Evolutionary conservation across 2,329 filamentous ascomycete genomes (phyloP).

Genomic region (Didymella sp.): DNA sequence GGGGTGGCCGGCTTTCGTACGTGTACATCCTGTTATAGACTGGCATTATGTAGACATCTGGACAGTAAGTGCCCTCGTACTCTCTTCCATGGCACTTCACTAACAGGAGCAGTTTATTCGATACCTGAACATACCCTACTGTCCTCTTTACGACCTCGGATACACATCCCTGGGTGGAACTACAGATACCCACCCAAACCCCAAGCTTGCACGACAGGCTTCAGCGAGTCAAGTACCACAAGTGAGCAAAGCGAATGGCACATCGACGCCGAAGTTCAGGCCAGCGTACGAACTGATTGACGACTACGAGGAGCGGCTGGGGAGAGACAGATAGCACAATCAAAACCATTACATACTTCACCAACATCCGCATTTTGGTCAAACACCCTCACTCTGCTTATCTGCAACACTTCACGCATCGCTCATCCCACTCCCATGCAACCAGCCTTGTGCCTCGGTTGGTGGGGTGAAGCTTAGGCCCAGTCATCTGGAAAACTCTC

Average conservation of each 20-base stretch:
- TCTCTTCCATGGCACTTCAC: not conserved
- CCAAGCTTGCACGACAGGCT: slow-evolving; percentile 56
- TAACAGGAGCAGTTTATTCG: slow-evolving; percentile 70
- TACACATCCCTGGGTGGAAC: slow-evolving; percentile 94
- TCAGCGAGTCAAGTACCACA: slow-evolving; percentile 29
- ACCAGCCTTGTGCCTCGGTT: not conserved
- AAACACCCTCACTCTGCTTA: not conserved
- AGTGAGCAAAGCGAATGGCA: slow-evolving; percentile 21
- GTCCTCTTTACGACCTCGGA: slow-evolving; percentile 82
- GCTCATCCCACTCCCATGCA: not conserved
- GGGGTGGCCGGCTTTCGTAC: slow-evolving; percentile 91
- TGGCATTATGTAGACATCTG: slow-evolving; percentile 98
- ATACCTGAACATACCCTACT: slow-evolving; percentile 81
- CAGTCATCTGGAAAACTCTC: slow-evolving; percentile 21
- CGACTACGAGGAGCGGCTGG: slow-evolving; percentile 51
- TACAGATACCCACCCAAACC: slow-evolving; percentile 89
- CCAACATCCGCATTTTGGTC: not conserved
- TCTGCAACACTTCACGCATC: not conserved
- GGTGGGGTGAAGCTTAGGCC: slow-evolving; percentile 20
- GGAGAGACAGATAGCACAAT: slow-evolving; percentile 38
- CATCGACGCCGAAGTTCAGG: slow-evolving; percentile 39
- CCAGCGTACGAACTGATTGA: slow-evolving; percentile 52
- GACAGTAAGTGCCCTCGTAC: slow-evolving; percentile 70
- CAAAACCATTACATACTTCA: not conserved
- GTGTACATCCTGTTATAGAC: slow-evolving; percentile 93